Evolutionary conservation across 345 rosid genomes (phyloP).

Genomic region (Eucalyptus curtisii): DNA sequence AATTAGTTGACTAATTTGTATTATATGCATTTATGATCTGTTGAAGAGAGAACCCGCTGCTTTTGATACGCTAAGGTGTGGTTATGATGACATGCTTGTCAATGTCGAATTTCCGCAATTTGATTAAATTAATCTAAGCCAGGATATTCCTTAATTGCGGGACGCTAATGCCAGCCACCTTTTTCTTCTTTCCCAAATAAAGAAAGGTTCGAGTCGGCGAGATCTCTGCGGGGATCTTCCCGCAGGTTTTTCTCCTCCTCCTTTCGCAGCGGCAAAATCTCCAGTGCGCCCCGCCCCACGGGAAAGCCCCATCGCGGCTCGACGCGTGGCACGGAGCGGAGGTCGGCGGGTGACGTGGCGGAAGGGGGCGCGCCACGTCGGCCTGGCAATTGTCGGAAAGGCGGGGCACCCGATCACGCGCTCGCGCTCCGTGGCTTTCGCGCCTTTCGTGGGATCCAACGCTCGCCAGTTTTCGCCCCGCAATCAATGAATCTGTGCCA

Average conservation of each 20-base stretch:
- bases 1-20: neutral
- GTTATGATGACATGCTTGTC: neutral
- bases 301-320: neutral
- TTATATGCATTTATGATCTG: neutral
- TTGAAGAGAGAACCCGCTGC: neutral
- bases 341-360: neutral
- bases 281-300: neutral
- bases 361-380: neutral
- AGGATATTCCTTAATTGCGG: neutral
- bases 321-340: neutral
- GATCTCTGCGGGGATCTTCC: neutral
- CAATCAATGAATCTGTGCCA: neutral
- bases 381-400: neutral
- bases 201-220: neutral
- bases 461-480: neutral
- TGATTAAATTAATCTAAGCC: neutral
- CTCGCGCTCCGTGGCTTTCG: neutral
- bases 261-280: too few relatives aligned
- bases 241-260: neutral
- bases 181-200: neutral
- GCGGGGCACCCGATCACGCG: neutral
- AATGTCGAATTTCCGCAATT: neutral
- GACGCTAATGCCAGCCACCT: neutral
- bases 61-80: accelerated
- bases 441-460: neutral